phyloP scores from a whole-genome alignment of 1,284 basidiomycete genomes.

The Ustilago tritici region DNA sequence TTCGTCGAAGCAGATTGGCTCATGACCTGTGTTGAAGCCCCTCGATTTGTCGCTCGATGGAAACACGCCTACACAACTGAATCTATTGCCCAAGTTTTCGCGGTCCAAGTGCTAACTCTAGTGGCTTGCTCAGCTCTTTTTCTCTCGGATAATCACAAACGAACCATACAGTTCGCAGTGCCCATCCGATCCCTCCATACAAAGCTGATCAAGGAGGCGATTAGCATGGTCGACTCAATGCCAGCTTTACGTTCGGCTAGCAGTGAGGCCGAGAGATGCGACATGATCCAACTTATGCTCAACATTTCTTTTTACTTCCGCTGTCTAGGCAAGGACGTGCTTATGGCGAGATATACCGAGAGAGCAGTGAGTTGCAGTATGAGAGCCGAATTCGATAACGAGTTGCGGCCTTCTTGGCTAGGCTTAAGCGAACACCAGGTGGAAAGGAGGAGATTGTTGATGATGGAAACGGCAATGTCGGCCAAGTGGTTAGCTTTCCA shows the following conservation, averaged over 20 bases:
- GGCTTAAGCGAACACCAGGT: conserved; percentile 20
- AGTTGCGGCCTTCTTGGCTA: conserved; percentile 24
- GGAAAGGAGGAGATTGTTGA: conserved; percentile 23
- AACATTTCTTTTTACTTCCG: conserved; percentile 38
- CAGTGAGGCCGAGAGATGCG: conserved; percentile 23
- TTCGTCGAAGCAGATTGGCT: conserved; percentile 40
- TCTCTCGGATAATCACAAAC: conserved; percentile 31
- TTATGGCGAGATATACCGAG: conserved; percentile 21
- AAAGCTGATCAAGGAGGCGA: conserved; percentile 30
- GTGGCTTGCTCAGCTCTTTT: conserved; percentile 24
- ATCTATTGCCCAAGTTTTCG: conserved; percentile 35
- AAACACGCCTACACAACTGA: conserved; percentile 19
- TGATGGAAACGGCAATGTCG: conserved; percentile 13
- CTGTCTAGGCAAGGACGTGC: conserved; percentile 19
- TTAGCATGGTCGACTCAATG: conserved; percentile 27
- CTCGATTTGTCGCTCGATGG: conserved; percentile 39
- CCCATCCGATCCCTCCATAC: conserved; percentile 34
- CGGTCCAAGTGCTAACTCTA: conserved; percentile 21
- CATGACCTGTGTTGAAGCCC: conserved; percentile 14
- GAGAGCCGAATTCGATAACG: conserved; percentile 27
- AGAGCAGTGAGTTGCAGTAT: conserved; percentile 19
- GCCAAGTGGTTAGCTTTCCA: conserved; percentile 35
- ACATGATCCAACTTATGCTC: conserved; percentile 31
- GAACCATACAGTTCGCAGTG: conserved; percentile 20
- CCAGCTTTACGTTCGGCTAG: conserved; percentile 18